These are phyloP conservation scores for Ramaria sp. DNA, from an alignment of 768 basidiomycete genomes.

Conservation along the genomic window DNA sequence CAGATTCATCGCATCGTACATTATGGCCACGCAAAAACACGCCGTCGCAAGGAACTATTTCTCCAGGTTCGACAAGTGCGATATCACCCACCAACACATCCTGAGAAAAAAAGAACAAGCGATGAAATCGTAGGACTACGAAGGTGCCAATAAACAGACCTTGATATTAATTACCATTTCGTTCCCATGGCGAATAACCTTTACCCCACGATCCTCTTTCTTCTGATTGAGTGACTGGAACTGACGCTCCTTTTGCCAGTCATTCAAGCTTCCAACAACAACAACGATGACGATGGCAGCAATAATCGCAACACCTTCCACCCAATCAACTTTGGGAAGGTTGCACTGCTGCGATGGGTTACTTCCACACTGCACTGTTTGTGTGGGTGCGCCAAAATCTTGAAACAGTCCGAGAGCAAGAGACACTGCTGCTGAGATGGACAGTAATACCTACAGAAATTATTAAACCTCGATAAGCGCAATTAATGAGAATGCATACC, in stretches of 20 bases:
- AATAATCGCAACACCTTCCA: conserved; percentile 60
- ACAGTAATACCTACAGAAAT: conserved; percentile 60
- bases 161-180: conserved; percentile 76
- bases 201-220: conserved; percentile 88
- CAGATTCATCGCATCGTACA: conserved; percentile 91
- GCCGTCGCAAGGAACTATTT: conserved; percentile 93
- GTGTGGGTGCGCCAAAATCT: conserved; percentile 67
- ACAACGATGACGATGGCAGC: conserved; percentile 42
- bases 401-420: conserved; percentile 91
- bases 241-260: conserved; percentile 98
- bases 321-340: conserved; percentile 88
- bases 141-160: conserved; percentile 25
- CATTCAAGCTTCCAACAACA: conserved; percentile 87
- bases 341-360: conserved; percentile 19
- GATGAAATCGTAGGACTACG: neutral
- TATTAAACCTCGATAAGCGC: neutral
- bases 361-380: conserved; percentile 25
- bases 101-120: conserved; percentile 27
- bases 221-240: conserved; percentile 88
- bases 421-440: conserved; percentile 86
- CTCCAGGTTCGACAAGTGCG: conserved; percentile 86
- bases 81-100: conserved; percentile 93
- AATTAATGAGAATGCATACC: conserved; percentile 31
- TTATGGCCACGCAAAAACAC: conserved; percentile 89
- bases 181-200: conserved; percentile 62